These are phyloP conservation scores for Pythium brachiatum DNA, from an alignment of 352 stramenopile genomes.

Conservation along the genomic window DNA sequence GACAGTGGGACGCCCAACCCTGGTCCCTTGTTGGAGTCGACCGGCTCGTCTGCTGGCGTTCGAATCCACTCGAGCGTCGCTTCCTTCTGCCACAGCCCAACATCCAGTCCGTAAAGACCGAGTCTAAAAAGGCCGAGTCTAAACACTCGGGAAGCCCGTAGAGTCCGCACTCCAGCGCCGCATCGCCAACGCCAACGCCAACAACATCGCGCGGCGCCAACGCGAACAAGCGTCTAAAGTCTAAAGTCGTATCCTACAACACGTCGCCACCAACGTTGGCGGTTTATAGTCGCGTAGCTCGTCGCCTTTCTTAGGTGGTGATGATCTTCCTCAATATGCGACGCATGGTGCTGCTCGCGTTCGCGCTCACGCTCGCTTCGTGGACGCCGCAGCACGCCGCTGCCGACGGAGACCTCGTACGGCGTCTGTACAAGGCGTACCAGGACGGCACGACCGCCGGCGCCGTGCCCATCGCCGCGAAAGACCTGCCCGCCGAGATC, in stretches of 20 bases:
- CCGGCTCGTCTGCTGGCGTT: not conserved
- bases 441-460: slow-evolving; percentile 22
- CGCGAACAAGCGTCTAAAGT: not conserved
- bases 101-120: slow-evolving; percentile 1
- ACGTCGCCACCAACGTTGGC: slow-evolving; percentile 5
- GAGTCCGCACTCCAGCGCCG: too few relatives aligned
- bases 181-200: not conserved
- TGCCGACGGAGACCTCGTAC: slow-evolving; percentile 49
- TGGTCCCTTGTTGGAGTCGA: not conserved
- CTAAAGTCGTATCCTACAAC: too few relatives aligned
- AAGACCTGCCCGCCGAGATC: slow-evolving; percentile 34
- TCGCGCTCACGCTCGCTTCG: slow-evolving; percentile 1
- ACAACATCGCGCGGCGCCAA: not conserved
- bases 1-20: slow-evolving; percentile 2
- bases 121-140: not conserved
- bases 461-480: slow-evolving; percentile 35
- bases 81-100: not conserved
- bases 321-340: not conserved
- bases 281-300: not conserved
- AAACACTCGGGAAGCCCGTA: not conserved
- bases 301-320: too few relatives aligned
- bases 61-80: not conserved
- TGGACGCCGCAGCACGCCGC: slow-evolving; percentile 11
- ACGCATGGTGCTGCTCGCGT: slow-evolving; percentile 6
- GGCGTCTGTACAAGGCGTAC: slow-evolving; percentile 45